Conservation (phyloP, 306 rosid species). For the Sechiopsis laciniata region DNA sequence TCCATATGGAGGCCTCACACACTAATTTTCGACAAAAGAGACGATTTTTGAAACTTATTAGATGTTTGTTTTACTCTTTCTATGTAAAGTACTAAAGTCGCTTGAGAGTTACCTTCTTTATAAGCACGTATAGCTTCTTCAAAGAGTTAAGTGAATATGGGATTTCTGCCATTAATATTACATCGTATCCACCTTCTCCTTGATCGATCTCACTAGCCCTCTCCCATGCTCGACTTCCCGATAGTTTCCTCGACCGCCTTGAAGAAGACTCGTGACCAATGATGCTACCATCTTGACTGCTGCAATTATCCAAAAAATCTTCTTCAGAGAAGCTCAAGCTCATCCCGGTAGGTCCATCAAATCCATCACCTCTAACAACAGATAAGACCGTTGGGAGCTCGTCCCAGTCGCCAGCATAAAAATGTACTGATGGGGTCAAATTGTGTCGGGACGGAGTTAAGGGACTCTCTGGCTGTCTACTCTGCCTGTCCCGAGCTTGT, state of each 20-base stretch:
- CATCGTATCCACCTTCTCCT: constrained; percentile 85
- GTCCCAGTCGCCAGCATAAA: constrained; percentile 96
- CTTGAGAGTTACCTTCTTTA: constrained; percentile 56
- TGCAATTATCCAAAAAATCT: constrained; percentile 88
- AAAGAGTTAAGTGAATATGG: constrained; percentile 55
- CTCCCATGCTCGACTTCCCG: constrained; percentile 99
- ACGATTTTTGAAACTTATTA: neutral
- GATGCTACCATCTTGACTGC: constrained; percentile 92
- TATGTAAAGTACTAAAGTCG: neutral
- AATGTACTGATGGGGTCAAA: constrained; percentile 65
- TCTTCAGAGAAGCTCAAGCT: constrained; percentile 95
- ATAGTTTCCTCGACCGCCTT: constrained; percentile 85
- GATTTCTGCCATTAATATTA: constrained; percentile 78
- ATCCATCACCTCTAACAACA: constrained; percentile 62
- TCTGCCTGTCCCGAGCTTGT: constrained; percentile 91
- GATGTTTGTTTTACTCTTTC: neutral
- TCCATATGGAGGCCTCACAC: constrained; percentile 91
- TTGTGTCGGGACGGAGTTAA: constrained; percentile 87
- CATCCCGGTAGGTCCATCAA: constrained; percentile 59
- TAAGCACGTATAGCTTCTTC: constrained; percentile 64
- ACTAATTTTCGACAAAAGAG: constrained; percentile 33
- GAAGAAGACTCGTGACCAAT: constrained; percentile 73
- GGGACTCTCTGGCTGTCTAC: constrained; percentile 80
- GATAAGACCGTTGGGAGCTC: constrained; percentile 78
- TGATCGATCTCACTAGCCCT: constrained; percentile 67